phyloP scores from a whole-genome alignment of 768 basidiomycete species.

The Rhizopogon vulgaris region DNA sequence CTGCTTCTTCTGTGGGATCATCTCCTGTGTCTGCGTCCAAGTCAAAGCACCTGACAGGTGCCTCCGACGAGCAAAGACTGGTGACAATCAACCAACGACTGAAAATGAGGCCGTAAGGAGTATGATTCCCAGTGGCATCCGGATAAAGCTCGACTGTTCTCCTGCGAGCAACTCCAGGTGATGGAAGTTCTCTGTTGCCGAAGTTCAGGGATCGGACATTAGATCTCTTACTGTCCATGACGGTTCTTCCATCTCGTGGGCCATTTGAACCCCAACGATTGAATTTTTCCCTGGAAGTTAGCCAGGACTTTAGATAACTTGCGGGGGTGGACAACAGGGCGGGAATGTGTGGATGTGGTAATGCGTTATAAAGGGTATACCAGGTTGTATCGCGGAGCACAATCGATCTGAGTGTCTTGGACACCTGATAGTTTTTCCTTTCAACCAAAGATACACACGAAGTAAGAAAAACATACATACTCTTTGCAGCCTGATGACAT shows the following conservation, averaged over 20 bases:
- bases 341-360: background rate
- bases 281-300: slow-evolving; percentile 1
- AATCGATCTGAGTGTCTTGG: background rate
- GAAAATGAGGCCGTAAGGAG: slow-evolving; percentile 1
- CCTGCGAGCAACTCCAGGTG: background rate
- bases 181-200: background rate
- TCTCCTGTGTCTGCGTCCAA: background rate
- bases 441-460: background rate
- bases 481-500: background rate
- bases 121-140: background rate
- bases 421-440: background rate
- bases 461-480: background rate
- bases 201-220: background rate
- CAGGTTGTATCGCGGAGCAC: background rate
- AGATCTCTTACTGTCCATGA: background rate
- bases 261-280: slow-evolving; percentile 2
- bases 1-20: background rate
- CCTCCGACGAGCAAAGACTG: slow-evolving; percentile 1
- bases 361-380: background rate
- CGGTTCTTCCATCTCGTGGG: background rate
- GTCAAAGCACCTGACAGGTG: slow-evolving; percentile 1
- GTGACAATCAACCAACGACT: slow-evolving; percentile 1
- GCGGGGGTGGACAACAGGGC: background rate
- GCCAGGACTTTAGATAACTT: background rate
- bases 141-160: slow-evolving; percentile 1